Conservation (phyloP, 176 grass and related monocot species). For the Carex myosuroides region DNA sequence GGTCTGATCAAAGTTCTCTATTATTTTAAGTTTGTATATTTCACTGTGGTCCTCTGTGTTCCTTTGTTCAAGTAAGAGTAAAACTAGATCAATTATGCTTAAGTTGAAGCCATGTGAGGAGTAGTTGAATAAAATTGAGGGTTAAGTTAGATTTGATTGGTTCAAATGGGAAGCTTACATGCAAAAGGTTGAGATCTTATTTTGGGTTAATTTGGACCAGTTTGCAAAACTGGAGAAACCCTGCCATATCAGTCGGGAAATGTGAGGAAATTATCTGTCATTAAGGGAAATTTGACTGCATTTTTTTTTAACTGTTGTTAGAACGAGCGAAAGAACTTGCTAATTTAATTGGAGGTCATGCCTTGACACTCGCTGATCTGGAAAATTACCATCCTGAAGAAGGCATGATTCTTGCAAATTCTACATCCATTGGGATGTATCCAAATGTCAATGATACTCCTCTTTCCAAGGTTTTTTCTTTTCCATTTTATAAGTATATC, state of each 20-base stretch:
- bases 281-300: background rate
- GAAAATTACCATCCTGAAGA: slow-evolving; percentile 83
- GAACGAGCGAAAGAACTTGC: slow-evolving; percentile 80
- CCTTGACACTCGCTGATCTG: slow-evolving; percentile 70
- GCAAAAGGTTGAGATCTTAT: background rate
- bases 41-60: background rate
- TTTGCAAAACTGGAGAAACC: background rate
- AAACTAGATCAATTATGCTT: background rate
- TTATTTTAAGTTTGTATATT: background rate
- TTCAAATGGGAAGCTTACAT: background rate
- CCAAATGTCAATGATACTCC: slow-evolving; percentile 90
- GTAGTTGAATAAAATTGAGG: background rate
- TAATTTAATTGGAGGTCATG: slow-evolving; percentile 74
- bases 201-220: background rate
- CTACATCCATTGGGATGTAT: slow-evolving; percentile 94
- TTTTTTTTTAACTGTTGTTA: slow-evolving; percentile 3
- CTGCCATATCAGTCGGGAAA: background rate
- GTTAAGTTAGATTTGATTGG: background rate
- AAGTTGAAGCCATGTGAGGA: background rate
- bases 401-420: slow-evolving; percentile 98
- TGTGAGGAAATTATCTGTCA: background rate
- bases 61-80: background rate
- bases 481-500: background rate
- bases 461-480: slow-evolving; percentile 59
- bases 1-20: background rate